These are phyloP conservation scores for Effrenium voratum DNA, from an alignment of 73 alveolate species.

Conservation along the genomic window DNA sequence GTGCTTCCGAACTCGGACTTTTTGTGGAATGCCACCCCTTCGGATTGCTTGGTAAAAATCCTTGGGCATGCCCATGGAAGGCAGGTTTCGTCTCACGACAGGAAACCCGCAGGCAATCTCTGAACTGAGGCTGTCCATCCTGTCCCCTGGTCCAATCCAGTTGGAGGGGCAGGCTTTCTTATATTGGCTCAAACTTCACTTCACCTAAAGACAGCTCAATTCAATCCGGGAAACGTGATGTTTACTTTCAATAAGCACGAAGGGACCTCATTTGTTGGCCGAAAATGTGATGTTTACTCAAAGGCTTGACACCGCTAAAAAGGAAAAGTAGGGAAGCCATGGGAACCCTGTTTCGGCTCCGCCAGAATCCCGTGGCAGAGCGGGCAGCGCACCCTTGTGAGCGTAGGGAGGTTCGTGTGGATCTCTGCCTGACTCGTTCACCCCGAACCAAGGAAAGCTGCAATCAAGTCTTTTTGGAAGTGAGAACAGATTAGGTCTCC, in stretches of 20 bases:
- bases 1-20: no score
- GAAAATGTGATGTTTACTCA: neutral
- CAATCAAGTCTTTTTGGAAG: neutral
- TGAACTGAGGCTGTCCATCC: no score
- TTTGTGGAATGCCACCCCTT: no score
- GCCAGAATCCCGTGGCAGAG: neutral
- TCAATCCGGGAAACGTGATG: neutral
- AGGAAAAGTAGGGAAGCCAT: neutral
- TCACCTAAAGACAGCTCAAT: neutral
- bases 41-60: no score
- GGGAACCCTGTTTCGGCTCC: neutral
- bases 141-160: no score
- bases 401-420: conserved; percentile 68
- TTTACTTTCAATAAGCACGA: no score
- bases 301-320: neutral
- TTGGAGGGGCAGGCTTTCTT: no score
- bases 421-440: conserved; percentile 7
- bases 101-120: no score
- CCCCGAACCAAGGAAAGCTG: neutral
- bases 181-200: no score
- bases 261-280: neutral
- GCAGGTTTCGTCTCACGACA: no score
- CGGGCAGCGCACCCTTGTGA: conserved; percentile 30
- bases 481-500: neutral
- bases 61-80: no score